A percentile compares a stretch with the other conserved stretches of the same genome.
These are phyloP conservation scores for Marasmius oreades DNA, from an alignment of 1,284 basidiomycete genomes.

Conservation along the genomic window DNA sequence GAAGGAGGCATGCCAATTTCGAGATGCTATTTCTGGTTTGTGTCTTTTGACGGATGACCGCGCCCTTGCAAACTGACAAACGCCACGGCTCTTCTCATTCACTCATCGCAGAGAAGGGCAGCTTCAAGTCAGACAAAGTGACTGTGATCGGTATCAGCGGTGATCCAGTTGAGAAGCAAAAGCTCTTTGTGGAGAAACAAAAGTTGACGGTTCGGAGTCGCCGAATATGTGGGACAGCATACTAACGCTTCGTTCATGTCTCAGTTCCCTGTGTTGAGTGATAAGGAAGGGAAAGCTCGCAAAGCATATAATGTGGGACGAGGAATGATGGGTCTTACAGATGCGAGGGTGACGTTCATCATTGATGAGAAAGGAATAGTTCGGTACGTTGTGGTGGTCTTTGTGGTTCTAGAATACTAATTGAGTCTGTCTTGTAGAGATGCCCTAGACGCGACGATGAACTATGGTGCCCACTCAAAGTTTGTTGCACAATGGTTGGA, in stretches of 20 bases:
- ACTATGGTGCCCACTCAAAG: slow-evolving; percentile 59
- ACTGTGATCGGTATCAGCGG: slow-evolving; percentile 69
- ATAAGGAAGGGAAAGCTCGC: slow-evolving; percentile 55
- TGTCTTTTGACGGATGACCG: neutral
- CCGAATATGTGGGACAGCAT: neutral
- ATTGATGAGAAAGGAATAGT: slow-evolving; percentile 69
- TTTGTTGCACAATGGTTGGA: slow-evolving; percentile 67
- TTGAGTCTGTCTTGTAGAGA: slow-evolving; percentile 34
- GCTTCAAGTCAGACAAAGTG: slow-evolving; percentile 63
- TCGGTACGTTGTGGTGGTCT: slow-evolving; percentile 36
- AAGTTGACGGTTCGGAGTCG: slow-evolving; percentile 68
- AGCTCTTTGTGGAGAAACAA: slow-evolving; percentile 68
- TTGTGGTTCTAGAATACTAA: neutral
- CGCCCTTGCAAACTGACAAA: neutral
- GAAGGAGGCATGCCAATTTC: slow-evolving; percentile 74
- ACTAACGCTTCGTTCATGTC: neutral
- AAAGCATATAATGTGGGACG: slow-evolving; percentile 63
- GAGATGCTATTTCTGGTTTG: slow-evolving; percentile 70
- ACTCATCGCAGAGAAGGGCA: slow-evolving; percentile 49
- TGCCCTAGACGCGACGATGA: slow-evolving; percentile 51
- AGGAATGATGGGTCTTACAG: slow-evolving; percentile 59
- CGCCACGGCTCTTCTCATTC: neutral
- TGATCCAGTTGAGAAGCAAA: slow-evolving; percentile 69
- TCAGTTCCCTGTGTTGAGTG: slow-evolving; percentile 77
- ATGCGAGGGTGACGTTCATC: slow-evolving; percentile 71